Conservation (phyloP, 768 basidiomycete genomes). For the Lactifluus piperatus region DNA sequence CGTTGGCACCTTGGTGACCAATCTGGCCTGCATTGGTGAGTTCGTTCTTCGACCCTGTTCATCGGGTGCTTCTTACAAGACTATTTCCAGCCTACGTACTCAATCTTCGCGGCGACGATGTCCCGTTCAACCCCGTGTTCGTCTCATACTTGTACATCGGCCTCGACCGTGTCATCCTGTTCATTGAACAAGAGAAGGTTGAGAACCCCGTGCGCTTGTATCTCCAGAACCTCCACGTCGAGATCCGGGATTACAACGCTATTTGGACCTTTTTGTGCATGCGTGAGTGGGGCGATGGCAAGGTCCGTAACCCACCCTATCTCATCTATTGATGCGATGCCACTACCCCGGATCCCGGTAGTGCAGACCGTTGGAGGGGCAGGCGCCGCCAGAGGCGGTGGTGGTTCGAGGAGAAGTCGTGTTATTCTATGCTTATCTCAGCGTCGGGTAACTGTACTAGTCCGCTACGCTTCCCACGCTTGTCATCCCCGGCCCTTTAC, state of each 20-base stretch:
- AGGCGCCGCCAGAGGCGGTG: too few species aligned
- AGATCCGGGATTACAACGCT: slow-evolving; percentile 60
- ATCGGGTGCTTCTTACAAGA: too few species aligned
- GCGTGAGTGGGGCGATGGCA: slow-evolving; percentile 73
- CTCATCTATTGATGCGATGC: background rate
- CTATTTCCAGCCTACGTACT: slow-evolving; percentile 87
- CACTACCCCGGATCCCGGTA: too few species aligned
- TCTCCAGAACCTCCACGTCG: slow-evolving; percentile 46
- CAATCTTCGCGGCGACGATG: slow-evolving; percentile 84
- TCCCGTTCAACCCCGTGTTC: slow-evolving; percentile 90
- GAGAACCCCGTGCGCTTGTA: slow-evolving; percentile 49
- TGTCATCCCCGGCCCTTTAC: too few species aligned
- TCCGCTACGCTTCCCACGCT: too few species aligned
- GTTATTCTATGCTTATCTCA: too few species aligned
- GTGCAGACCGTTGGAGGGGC: too few species aligned
- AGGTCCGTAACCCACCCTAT: slow-evolving; percentile 35
- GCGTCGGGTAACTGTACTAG: too few species aligned
- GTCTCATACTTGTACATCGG: slow-evolving; percentile 78
- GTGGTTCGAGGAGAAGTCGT: too few species aligned
- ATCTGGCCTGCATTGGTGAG: slow-evolving; percentile 63
- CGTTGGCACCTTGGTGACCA: slow-evolving; percentile 57
- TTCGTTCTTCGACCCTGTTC: background rate
- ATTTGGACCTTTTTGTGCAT: slow-evolving; percentile 71
- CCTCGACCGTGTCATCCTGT: slow-evolving; percentile 52
- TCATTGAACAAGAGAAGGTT: slow-evolving; percentile 65